Conservation (phyloP, 257 asterid species). For the Hygrophila difformis region DNA sequence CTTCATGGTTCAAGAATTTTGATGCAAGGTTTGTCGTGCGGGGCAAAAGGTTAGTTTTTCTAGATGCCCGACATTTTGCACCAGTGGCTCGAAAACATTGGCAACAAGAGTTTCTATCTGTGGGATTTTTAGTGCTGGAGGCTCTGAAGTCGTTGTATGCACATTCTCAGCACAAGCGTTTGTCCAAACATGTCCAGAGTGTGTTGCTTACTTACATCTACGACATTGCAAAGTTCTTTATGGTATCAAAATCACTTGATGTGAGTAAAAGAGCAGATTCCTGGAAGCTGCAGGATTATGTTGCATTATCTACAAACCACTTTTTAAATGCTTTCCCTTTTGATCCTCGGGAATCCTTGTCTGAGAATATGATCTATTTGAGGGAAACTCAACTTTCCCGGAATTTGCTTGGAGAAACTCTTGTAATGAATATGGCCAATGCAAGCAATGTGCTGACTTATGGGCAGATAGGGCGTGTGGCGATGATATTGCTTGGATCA, state of each 20-base stretch:
- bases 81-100: conserved; percentile 35
- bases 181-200: conserved; percentile 24
- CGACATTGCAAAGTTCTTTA: conserved; percentile 24
- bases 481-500: conserved; percentile 35
- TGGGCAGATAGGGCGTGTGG: conserved; percentile 36
- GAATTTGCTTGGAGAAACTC: conserved; percentile 28
- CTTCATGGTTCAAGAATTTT: conserved; percentile 36
- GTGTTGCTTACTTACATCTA: conserved; percentile 26
- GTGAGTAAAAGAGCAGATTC: conserved; percentile 6
- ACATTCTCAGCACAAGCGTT: background rate
- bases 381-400: conserved; percentile 33
- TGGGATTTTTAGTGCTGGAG: conserved; percentile 37
- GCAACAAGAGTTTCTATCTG: conserved; percentile 25
- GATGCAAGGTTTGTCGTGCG: conserved; percentile 16
- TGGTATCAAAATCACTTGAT: conserved; percentile 13
- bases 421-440: conserved; percentile 11
- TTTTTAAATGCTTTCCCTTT: conserved; percentile 31
- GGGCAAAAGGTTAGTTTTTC: conserved; percentile 11
- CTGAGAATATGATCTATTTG: conserved; percentile 23
- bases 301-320: conserved; percentile 18
- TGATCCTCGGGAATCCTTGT: conserved; percentile 28
- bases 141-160: conserved; percentile 26
- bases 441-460: conserved; percentile 13
- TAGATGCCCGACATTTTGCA: conserved; percentile 34
- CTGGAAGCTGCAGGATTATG: conserved; percentile 15